Evolutionary conservation across 2,329 filamentous ascomycete species (phyloP).

Genomic region (Xylaria polymorpha): DNA sequence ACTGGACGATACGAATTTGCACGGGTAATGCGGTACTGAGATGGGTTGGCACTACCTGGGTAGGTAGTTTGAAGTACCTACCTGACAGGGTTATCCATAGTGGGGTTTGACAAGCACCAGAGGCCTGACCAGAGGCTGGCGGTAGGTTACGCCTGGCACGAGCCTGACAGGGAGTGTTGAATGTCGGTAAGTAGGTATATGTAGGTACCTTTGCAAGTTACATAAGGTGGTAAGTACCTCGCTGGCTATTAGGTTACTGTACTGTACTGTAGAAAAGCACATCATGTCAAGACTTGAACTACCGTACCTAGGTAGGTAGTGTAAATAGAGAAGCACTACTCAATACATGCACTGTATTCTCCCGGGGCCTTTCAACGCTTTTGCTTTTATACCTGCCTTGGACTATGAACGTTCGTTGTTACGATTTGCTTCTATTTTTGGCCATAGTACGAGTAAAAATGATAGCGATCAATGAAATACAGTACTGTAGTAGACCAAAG

Average conservation of each 20-base stretch:
- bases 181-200: background rate
- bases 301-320: too few species aligned
- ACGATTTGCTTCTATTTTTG: background rate
- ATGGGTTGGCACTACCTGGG: constrained; percentile 5
- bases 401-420: background rate
- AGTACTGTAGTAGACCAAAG: background rate
- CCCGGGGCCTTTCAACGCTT: background rate
- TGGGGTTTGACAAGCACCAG: constrained; percentile 5
- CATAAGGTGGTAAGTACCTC: constrained; percentile 1
- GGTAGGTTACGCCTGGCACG: background rate
- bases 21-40: too few species aligned
- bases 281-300: background rate
- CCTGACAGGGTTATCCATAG: constrained; percentile 1
- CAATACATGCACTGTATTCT: constrained; percentile 1
- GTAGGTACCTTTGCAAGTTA: constrained; percentile 10
- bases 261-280: background rate
- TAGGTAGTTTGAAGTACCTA: background rate
- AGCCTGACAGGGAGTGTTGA: background rate
- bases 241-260: background rate
- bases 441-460: background rate
- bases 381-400: background rate
- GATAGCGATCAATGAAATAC: background rate
- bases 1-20: too few species aligned
- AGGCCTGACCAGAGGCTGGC: background rate
- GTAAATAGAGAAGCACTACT: background rate